Base-by-base conservation (phyloP, 371 early-diverging fungal genomes). In the Mortierella sp. region DNA sequence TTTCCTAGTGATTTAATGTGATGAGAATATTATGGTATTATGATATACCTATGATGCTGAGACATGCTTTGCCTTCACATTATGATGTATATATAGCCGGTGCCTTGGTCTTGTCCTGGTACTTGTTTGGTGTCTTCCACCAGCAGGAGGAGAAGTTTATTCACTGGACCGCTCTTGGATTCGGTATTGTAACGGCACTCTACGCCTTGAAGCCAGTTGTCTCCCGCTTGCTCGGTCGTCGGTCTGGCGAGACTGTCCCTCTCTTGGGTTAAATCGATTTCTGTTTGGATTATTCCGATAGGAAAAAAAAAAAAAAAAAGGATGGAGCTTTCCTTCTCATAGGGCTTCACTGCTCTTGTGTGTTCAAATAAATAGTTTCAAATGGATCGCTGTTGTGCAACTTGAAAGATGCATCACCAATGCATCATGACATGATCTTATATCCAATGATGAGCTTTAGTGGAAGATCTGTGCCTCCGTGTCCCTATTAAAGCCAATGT, bases 191-290 rank as follows among this genome's bases (percentile, higher is more conserved):
- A 63, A 85, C 87, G 42, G 70, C 83, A 32, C 23, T 87, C 60
- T 90, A 89, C 75, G 87, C 89, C 72, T 63, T 83, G 61, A 86
- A 86, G 64, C 89, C 88, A 32, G 76, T 76, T 43, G 76, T 85
- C 59, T 78, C 78, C 72, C 72, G 79, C 61, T 40, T 64, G 26
- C 12, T 72, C 26, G 72, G 72, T 32, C 72, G 72, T 42, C 64
- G 62, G 22, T 40, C 68, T 49, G 64, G 64, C 64, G 78, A 77
- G 72, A 59, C 72, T 28, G 78, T 72, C 22, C 78, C 78, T 40
- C 72, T 77, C 37, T 61, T 77, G 72, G 78, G 78, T 35, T 77
- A 77, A 64, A 26, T 7, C 13, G 13, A n/a, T 49, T 3, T 54
- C 54, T 28, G 26, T 23, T 7, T 29, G 5, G 26, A 15, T 12